Conservation (phyloP, 306 rosid genomes). For the Cyclanthera cordifolia region DNA sequence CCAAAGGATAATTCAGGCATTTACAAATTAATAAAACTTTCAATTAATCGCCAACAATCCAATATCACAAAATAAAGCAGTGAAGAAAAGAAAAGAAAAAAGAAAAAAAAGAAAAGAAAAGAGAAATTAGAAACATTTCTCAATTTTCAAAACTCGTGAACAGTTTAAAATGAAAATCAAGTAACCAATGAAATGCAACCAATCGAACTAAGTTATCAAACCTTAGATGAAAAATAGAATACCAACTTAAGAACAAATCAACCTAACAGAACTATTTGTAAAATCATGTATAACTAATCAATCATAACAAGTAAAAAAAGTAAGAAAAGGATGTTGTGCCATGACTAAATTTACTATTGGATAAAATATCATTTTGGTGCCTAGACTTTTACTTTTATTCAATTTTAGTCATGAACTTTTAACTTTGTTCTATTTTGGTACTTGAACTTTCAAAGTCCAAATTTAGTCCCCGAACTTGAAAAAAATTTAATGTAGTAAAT, state of each 20-base stretch:
- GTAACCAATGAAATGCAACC: not conserved
- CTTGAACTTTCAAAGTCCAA: too few relatives aligned
- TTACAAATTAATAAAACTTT: too few relatives aligned
- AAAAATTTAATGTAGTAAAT: too few relatives aligned
- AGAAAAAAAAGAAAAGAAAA: not conserved
- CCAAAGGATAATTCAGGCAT: too few relatives aligned
- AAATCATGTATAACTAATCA: not conserved
- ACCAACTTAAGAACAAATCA: not conserved
- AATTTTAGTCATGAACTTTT: too few relatives aligned
- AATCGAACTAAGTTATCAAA: not conserved
- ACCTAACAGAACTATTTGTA: not conserved
- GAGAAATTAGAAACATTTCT: not conserved
- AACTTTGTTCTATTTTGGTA: too few relatives aligned
- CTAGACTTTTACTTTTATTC: too few relatives aligned
- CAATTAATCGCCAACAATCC: too few relatives aligned
- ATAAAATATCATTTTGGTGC: too few relatives aligned
- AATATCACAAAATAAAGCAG: too few relatives aligned
- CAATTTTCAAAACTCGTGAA: not conserved
- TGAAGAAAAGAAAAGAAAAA: not conserved
- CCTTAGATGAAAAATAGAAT: not conserved
- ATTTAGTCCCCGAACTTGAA: too few relatives aligned
- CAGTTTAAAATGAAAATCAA: not conserved
- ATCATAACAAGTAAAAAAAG: not conserved
- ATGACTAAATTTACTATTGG: not conserved
- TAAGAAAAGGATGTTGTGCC: not conserved